Conservation (phyloP, 495 filamentous ascomycete species). For the Xylaria longipes region DNA sequence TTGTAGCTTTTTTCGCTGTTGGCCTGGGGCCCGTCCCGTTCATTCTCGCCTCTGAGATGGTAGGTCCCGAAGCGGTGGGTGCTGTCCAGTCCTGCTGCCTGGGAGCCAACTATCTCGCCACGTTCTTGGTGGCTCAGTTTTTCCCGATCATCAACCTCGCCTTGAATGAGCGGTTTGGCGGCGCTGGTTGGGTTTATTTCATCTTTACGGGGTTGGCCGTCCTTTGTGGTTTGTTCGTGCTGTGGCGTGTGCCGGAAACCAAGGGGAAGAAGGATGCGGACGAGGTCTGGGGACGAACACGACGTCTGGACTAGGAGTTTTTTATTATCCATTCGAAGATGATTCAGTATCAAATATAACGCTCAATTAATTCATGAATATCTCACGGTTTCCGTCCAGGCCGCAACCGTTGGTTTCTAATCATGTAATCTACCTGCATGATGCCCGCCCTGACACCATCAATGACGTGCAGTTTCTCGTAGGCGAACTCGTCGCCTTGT, state of each 20-base stretch:
- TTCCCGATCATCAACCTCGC: slow-evolving; percentile 84
- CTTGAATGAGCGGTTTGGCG: slow-evolving; percentile 63
- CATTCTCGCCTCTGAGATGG: slow-evolving; percentile 87
- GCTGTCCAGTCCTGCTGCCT: slow-evolving; percentile 85
- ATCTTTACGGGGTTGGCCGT: slow-evolving; percentile 78
- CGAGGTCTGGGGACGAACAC: slow-evolving; percentile 83
- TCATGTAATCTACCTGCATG: slow-evolving; percentile 66
- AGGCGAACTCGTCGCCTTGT: slow-evolving; percentile 66
- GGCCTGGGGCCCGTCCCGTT: slow-evolving; percentile 94
- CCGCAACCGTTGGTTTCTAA: slow-evolving; percentile 50
- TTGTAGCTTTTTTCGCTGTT: slow-evolving; percentile 88
- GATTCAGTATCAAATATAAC: not conserved
- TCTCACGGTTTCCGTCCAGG: slow-evolving; percentile 24
- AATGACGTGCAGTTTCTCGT: slow-evolving; percentile 67
- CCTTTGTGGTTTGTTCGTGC: slow-evolving; percentile 69
- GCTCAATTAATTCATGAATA: not conserved
- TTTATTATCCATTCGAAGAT: not conserved
- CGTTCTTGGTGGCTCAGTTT: slow-evolving; percentile 90
- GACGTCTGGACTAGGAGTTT: slow-evolving; percentile 54
- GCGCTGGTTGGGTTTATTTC: slow-evolving; percentile 84
- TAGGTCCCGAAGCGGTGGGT: slow-evolving; percentile 85
- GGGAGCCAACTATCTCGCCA: slow-evolving; percentile 87
- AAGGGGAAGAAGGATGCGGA: slow-evolving; percentile 79
- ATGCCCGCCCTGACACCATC: slow-evolving; percentile 86
- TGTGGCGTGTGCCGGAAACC: slow-evolving; percentile 79